These are phyloP conservation scores for Cicer judaicum DNA, from an alignment of 306 rosid species.

Conservation along the genomic window DNA sequence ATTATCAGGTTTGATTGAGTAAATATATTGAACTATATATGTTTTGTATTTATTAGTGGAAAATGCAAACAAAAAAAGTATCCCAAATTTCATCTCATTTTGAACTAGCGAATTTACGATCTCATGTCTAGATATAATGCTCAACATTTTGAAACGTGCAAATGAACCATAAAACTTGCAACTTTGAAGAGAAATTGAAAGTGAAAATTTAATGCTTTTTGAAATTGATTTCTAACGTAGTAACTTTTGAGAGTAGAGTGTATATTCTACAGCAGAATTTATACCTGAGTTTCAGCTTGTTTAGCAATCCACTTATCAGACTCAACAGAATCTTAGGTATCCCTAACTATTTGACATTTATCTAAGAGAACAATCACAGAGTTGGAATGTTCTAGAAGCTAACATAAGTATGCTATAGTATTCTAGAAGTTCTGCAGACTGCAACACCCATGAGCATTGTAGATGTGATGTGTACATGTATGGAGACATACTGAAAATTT, in stretches of 20 bases:
- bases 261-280: not conserved
- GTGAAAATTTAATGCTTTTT: constrained; percentile 5
- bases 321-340: not conserved
- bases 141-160: not conserved
- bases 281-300: not conserved
- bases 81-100: constrained; percentile 7
- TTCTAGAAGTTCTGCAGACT: not conserved
- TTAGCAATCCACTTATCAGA: not conserved
- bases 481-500: constrained; percentile 25
- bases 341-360: constrained; percentile 12
- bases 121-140: not conserved
- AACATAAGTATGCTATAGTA: not conserved
- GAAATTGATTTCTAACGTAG: not conserved
- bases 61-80: not conserved
- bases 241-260: not conserved
- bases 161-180: not conserved
- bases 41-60: constrained; percentile 12
- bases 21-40: constrained; percentile 6
- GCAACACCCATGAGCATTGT: not conserved
- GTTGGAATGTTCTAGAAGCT: not conserved
- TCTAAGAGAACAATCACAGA: not conserved
- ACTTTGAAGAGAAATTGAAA: not conserved
- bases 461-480: not conserved
- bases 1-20: constrained; percentile 71
- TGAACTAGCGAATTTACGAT: not conserved